Percentiles rank a stretch among this genome's conserved stretches.
These are phyloP conservation scores for Viridothelium virens DNA, from an alignment of 495 filamentous ascomycete genomes.

Conservation along the genomic window DNA sequence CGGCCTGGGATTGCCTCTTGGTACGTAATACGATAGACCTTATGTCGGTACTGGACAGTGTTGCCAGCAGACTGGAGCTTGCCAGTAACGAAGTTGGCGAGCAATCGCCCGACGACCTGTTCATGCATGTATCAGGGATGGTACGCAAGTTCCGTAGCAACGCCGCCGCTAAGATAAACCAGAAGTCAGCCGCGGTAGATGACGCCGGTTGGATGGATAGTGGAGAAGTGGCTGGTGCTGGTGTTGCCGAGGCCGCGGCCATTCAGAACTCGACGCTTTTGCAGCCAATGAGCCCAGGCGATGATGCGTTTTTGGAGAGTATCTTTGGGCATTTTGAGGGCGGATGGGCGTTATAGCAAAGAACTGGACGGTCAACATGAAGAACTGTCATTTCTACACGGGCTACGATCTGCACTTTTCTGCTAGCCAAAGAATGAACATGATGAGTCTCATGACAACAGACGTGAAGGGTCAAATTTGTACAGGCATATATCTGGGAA, in stretches of 20 bases:
- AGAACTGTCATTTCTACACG: neutral
- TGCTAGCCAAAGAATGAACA: neutral
- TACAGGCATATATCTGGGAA: neutral
- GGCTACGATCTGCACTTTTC: neutral
- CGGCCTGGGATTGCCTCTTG: slow-evolving; percentile 31
- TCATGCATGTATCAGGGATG: neutral
- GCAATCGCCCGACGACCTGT: neutral
- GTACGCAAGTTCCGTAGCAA: neutral
- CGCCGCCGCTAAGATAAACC: neutral
- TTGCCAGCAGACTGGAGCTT: neutral
- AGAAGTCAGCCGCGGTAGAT: neutral
- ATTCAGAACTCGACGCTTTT: neutral
- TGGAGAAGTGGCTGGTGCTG: neutral
- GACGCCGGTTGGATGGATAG: neutral
- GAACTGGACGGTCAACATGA: neutral
- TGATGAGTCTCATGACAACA: neutral
- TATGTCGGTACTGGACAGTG: neutral
- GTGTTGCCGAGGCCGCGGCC: neutral
- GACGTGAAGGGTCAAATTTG: neutral
- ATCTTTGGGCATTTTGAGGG: neutral
- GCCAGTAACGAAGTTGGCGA: neutral
- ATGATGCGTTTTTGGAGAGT: neutral
- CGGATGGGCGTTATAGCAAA: neutral
- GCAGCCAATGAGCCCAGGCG: neutral
- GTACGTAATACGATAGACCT: neutral